Conservation (phyloP, 305 asterid species). For the Fraxinus dipetala region DNA sequence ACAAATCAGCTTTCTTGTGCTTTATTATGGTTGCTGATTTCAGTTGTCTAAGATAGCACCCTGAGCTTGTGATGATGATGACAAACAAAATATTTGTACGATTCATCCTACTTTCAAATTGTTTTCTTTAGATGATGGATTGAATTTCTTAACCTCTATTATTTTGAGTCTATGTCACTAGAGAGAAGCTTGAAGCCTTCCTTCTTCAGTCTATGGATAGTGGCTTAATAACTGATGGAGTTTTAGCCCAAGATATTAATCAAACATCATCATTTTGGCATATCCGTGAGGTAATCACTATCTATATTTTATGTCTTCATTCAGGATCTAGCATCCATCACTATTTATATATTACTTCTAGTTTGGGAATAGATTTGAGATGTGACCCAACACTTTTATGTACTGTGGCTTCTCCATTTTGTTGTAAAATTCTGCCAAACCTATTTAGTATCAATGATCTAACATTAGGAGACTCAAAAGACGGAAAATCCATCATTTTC, state of each 20-base stretch:
- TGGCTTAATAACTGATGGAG: conserved; percentile 89
- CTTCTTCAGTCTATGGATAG: conserved; percentile 73
- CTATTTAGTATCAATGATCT: neutral
- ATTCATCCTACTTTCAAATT: conserved; percentile 9
- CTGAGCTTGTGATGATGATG: neutral
- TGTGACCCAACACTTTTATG: neutral
- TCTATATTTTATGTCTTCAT: conserved; percentile 8
- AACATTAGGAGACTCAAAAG: neutral
- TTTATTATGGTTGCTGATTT: neutral
- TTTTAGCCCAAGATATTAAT: conserved; percentile 89
- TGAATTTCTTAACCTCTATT: conserved; percentile 16
- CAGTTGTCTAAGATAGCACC: neutral
- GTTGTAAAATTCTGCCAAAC: neutral
- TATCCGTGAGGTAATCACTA: conserved; percentile 75
- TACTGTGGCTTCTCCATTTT: neutral
- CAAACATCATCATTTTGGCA: conserved; percentile 95
- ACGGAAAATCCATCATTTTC: neutral
- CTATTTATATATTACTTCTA: neutral
- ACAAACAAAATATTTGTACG: neutral
- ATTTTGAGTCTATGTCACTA: conserved; percentile 27
- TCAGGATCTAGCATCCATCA: conserved; percentile 8
- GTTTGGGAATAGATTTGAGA: conserved; percentile 3
- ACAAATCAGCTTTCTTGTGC: neutral
- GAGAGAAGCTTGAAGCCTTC: conserved; percentile 95
- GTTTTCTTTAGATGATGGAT: conserved; percentile 8